Conservation (phyloP, 805 yeast species). For the Suhomyces canberraensis region DNA sequence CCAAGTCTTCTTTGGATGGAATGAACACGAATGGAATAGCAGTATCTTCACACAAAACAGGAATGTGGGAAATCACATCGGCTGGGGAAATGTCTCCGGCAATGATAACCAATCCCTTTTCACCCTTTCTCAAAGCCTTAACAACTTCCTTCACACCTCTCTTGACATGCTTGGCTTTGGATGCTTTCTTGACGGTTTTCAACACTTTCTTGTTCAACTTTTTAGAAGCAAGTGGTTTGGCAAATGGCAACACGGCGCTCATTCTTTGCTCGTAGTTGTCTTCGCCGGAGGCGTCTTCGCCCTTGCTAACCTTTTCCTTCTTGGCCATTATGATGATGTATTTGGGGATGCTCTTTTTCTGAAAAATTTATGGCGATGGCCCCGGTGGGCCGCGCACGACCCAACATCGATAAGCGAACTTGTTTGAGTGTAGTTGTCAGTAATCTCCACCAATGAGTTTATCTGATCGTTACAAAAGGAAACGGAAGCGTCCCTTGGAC, state of each 20-base stretch:
- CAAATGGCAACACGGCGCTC: slow-evolving; percentile 88
- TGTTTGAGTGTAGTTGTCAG: too few relatives aligned
- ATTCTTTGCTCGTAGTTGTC: slow-evolving; percentile 92
- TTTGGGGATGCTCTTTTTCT: slow-evolving; percentile 8
- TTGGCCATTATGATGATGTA: slow-evolving; percentile 33
- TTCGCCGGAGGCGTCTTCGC: slow-evolving; percentile 30
- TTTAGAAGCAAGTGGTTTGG: slow-evolving; percentile 92
- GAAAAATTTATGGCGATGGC: slow-evolving; percentile 7
- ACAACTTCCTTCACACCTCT: slow-evolving; percentile 99
- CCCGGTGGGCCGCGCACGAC: slow-evolving; percentile 1
- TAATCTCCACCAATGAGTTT: not conserved
- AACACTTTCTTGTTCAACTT: slow-evolving; percentile 92
- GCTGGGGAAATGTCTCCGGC: slow-evolving; percentile 99
- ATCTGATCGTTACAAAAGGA: slow-evolving; percentile 2
- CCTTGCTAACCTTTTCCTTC: slow-evolving; percentile 44
- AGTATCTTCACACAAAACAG: slow-evolving; percentile 94
- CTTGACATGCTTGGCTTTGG: slow-evolving; percentile 96
- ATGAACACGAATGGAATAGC: slow-evolving; percentile 89
- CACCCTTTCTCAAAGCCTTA: slow-evolving; percentile 96
- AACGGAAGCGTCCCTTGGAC: slow-evolving; percentile 1
- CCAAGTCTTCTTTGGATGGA: slow-evolving; percentile 97
- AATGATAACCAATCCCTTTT: slow-evolving; percentile 91
- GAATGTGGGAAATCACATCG: slow-evolving; percentile 95
- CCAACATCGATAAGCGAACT: not conserved
- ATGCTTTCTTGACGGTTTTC: slow-evolving; percentile 95